A percentile compares a stretch with the other conserved stretches of the same genome.
These are phyloP conservation scores for Hymenoscyphus infarciens DNA, from an alignment of 2,329 filamentous ascomycete species.

Conservation along the genomic window DNA sequence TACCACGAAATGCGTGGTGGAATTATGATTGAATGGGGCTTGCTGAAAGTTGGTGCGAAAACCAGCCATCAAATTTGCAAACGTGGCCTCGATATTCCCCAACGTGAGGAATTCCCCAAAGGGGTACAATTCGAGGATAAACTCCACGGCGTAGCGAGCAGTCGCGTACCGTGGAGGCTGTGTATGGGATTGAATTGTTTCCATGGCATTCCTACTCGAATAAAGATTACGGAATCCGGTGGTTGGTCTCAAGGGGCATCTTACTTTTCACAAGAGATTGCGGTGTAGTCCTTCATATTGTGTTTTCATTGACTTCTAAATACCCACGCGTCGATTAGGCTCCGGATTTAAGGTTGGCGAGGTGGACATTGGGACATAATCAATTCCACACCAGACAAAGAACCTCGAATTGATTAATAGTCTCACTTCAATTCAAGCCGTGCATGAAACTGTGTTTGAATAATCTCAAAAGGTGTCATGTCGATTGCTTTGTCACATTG, in stretches of 20 bases:
- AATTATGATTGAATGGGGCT: conserved; percentile 11
- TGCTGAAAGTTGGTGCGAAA: conserved; percentile 12
- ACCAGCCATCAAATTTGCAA: conserved; percentile 5
- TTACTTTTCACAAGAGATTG: neutral
- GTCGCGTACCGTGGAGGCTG: conserved; percentile 2
- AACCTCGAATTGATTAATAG: conserved; percentile 4
- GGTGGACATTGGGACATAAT: neutral
- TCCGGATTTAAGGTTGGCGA: neutral
- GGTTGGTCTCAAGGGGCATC: neutral
- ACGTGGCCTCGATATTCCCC: conserved; percentile 9
- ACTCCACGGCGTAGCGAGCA: conserved; percentile 4
- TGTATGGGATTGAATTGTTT: conserved; percentile 1
- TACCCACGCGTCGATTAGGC: conserved; percentile 3
- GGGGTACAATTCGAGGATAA: neutral
- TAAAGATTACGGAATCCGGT: neutral
- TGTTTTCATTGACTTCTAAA: neutral
- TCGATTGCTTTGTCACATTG: conserved; percentile 2
- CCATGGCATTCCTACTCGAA: neutral
- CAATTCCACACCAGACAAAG: conserved; percentile 8
- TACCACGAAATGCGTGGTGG: neutral
- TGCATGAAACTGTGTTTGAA: conserved; percentile 4
- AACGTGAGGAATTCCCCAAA: conserved; percentile 12
- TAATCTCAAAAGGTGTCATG: neutral
- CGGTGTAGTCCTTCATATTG: conserved; percentile 2
- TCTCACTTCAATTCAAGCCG: neutral